Conservation (phyloP, 2,329 filamentous ascomycete species). For the Pestalotiopsis sp. region DNA sequence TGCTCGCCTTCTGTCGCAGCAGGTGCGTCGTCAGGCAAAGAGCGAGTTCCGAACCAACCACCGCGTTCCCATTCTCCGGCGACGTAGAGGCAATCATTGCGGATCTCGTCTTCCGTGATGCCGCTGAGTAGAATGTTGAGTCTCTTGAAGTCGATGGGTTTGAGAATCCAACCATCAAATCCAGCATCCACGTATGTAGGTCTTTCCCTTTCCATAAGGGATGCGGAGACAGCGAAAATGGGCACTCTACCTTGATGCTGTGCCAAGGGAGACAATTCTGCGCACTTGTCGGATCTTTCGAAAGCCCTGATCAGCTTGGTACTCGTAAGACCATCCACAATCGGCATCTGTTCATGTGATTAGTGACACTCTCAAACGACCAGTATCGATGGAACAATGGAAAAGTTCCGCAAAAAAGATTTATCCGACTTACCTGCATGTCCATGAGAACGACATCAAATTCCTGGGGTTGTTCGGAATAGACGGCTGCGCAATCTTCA, state of each 20-base stretch:
- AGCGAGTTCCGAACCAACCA: conserved; percentile 70
- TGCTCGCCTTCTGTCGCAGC: background rate
- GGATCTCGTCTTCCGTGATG: conserved; percentile 62
- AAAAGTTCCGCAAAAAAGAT: background rate
- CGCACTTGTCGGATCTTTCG: conserved; percentile 57
- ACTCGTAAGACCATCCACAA: conserved; percentile 81
- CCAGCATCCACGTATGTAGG: conserved; percentile 74
- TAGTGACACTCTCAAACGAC: background rate
- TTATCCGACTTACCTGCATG: conserved; percentile 70
- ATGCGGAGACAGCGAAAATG: conserved; percentile 87
- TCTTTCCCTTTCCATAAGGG: conserved; percentile 70
- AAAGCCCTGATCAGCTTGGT: conserved; percentile 81
- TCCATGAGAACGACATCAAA: conserved; percentile 91
- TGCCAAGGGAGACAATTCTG: conserved; percentile 61
- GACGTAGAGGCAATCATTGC: conserved; percentile 67
- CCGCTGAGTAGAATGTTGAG: conserved; percentile 71
- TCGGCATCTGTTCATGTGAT: conserved; percentile 72
- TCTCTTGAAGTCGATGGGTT: conserved; percentile 81
- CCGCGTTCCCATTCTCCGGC: conserved; percentile 81
- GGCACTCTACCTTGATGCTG: conserved; percentile 68
- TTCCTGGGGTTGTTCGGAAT: conserved; percentile 60
- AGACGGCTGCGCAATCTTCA: conserved; percentile 77
- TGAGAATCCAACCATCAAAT: conserved; percentile 90
- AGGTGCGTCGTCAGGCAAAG: conserved; percentile 8
- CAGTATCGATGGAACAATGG: background rate